Conservation (phyloP, 208 protist species). For the Acanthamoeba culbertsoni region DNA sequence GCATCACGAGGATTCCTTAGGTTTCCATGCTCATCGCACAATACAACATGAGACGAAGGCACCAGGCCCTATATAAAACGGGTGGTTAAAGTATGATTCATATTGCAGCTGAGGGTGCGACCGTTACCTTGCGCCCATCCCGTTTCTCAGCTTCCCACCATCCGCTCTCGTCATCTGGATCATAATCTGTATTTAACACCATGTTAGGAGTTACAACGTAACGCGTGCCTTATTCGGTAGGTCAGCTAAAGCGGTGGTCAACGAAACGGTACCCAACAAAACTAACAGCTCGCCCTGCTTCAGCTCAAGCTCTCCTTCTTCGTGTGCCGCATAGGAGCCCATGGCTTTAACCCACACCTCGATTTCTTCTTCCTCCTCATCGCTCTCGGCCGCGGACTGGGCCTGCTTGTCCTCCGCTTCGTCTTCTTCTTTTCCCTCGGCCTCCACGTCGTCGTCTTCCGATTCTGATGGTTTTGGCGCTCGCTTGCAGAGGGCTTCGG, state of each 20-base stretch:
- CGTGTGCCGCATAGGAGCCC: neutral
- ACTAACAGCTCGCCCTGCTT: neutral
- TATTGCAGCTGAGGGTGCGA: no score
- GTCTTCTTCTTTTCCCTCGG: neutral
- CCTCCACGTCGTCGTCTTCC: neutral
- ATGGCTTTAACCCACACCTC: neutral
- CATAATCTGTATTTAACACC: neutral
- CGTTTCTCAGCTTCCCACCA: neutral
- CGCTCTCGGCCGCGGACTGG: neutral
- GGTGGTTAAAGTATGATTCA: no score
- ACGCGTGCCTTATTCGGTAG: no score
- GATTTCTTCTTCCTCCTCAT: neutral
- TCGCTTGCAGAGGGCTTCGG: neutral
- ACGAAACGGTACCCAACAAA: neutral
- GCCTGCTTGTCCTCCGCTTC: neutral
- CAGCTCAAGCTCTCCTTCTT: neutral
- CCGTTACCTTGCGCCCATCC: neutral
- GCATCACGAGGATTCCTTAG: neutral
- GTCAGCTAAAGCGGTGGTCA: no score
- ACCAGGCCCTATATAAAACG: no score
- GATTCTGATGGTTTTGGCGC: neutral
- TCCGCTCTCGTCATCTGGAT: neutral
- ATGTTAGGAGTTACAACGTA: neutral
- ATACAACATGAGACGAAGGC: neutral
- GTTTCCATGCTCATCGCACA: neutral